A percentile compares a stretch with the other conserved stretches of the same genome.
phyloP scores from a whole-genome alignment of 78 protist genomes.

The Isochrysis galbana region DNA sequence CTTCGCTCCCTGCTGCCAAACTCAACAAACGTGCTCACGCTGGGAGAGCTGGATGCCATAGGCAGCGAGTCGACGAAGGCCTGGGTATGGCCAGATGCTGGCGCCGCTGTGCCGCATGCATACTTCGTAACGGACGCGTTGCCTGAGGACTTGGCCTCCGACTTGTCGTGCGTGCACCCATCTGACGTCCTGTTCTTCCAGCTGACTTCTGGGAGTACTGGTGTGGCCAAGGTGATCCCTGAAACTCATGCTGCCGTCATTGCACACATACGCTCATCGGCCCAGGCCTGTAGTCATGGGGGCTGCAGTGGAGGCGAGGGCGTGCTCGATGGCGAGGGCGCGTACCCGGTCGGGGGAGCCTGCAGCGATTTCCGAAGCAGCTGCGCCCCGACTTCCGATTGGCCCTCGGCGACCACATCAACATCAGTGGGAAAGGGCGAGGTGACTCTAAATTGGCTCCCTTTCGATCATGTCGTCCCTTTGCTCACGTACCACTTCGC shows the following conservation, averaged over 20 bases:
- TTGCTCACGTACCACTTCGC: neutral
- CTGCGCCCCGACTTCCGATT: too few relatives aligned
- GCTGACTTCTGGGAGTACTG: neutral
- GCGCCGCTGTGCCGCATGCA: neutral
- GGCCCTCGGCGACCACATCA: too few relatives aligned
- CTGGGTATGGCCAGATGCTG: too few relatives aligned
- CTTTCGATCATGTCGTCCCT: slow-evolving; percentile 5
- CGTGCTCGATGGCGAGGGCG: neutral
- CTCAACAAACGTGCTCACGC: neutral
- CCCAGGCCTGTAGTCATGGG: neutral
- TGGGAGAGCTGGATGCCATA: neutral
- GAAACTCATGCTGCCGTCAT: neutral
- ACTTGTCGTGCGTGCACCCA: neutral
- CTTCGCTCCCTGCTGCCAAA: neutral
- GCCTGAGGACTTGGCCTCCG: neutral
- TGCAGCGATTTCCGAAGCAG: too few relatives aligned
- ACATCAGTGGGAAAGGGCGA: too few relatives aligned
- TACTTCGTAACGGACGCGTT: neutral
- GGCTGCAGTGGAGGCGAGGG: too few relatives aligned
- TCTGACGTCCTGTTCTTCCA: neutral
- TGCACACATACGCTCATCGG: neutral
- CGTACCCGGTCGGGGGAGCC: too few relatives aligned
- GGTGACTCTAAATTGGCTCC: neutral
- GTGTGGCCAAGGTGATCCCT: neutral
- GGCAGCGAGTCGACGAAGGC: too few relatives aligned